Base-by-base conservation (phyloP, 345 rosid species). In the Moringa oleifera region DNA sequence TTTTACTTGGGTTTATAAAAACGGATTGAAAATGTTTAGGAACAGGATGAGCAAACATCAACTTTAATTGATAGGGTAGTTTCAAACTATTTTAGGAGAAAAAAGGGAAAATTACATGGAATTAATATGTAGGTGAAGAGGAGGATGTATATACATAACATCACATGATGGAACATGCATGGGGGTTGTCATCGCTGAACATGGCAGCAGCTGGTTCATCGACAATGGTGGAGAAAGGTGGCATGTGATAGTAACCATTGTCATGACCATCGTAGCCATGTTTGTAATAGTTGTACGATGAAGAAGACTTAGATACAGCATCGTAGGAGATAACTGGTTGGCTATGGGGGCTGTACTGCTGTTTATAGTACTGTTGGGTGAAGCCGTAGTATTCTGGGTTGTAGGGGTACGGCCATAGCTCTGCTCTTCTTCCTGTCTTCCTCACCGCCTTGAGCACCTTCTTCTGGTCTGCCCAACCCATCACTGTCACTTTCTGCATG, bases 141-240 rank as follows among this genome's bases (percentile, higher is more conserved):
- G n/a, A n/a, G 11, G 5, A 33, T 33, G 11, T 33, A 41, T 11
- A 41, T 4, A 53, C 18, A 20, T n/a, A 53, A 4, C 15, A 63
- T 73, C 68, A 84, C 89, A 86, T 83, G 11, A 86, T 78, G 21
- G 79, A 65, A 58, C 96, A 88, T 75, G 91, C 90, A 66, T 88
- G 79, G 22, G 91, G 94, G 68, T 88, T 88, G 2, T 88, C 97
- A 55, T 91, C 94, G 45, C 81, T 85, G 51, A 88, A 88, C 72
- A 88, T 11, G 55, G 86, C 53, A 59, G 72, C 46, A 59, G 83
- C 68, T 41, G 60, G 74, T 23, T 77, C 71, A 31, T 80, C 72
- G 19, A 81, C 17, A 66, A 71, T 31, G 41, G 72, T 69, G 0
- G 81, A 55, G 53, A 61, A 75, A 68, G 76, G 75, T 23, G 80